Base-by-base conservation (phyloP, 208 protist genomes). In the Acanthamoeba quina region DNA sequence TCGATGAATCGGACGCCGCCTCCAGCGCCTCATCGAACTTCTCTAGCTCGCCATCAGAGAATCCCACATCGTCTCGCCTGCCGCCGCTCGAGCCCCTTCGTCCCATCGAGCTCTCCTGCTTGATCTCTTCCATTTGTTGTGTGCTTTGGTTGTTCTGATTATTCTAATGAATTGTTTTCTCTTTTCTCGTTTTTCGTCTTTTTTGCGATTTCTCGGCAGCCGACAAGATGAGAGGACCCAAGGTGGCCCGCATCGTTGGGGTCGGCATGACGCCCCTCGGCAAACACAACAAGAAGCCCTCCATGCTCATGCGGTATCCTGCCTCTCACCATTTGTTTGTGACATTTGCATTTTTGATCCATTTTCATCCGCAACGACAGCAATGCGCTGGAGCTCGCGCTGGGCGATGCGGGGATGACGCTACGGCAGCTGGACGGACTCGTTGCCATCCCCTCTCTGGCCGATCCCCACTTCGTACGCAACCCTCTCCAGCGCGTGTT, bases 361-460 rank as follows among this genome's bases (percentile, higher is more conserved):
- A 83, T 26, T 44, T 6, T 7, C 7, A 1, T 58, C 52, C 9
- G 15, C 37, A 47, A 78, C 15, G 15, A 95, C 21, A 52, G 94
- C 13, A 88, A 97, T 47, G 95, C 98, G 13, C 90, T 98, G 19
- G 54, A 95, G n/a, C 74, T 93, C 19, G 97, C 97, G 9, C 94
- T 98, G 37, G 52, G 31, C 0, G 94, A 97, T 78, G 96, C 97
- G 1, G 95, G 96, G 74, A 95, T 98, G 66, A 26, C 52, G 34
- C 88, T 96, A 29, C 89, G 93, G 11, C 96, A 98, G 62, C 52
- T 98, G 7, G 96, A 96, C 26, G 97, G 92, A 2, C 96, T 98
- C 24, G 95, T 98, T n/a, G 97, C 97, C 17, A 96, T 97, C 6
- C 97, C 97, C 13, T 98, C 97, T 9, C 94, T 98, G 24, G 96